Evolutionary conservation across 2,329 filamentous ascomycete species (phyloP).

Genomic region (Xylaria sp.): DNA sequence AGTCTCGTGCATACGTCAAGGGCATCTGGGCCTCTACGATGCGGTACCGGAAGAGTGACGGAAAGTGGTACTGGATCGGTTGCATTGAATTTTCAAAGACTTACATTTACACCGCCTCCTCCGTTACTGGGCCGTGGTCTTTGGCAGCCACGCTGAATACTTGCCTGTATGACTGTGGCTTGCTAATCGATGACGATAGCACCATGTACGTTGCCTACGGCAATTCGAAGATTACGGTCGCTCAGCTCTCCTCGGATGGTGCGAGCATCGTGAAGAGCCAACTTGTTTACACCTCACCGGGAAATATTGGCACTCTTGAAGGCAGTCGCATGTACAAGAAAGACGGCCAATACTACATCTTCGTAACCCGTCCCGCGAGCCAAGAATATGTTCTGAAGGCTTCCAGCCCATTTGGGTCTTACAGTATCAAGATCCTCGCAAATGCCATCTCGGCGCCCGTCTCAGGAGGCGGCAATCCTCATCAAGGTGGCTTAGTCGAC

Average conservation of each 20-base stretch:
- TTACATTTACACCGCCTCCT: constrained; percentile 57
- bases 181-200: constrained; percentile 63
- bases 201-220: constrained; percentile 64
- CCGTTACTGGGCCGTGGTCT: constrained; percentile 51
- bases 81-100: constrained; percentile 58
- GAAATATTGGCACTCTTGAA: constrained; percentile 30
- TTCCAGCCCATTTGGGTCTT: constrained; percentile 58
- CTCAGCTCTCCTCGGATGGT: constrained; percentile 56
- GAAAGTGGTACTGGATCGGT: constrained; percentile 51
- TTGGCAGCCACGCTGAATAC: constrained; percentile 41
- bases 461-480: constrained; percentile 50
- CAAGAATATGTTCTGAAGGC: constrained; percentile 57
- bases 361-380: constrained; percentile 53
- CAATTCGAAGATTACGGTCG: constrained; percentile 53
- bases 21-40: constrained; percentile 36
- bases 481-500: constrained; percentile 63
- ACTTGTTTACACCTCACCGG: constrained; percentile 42
- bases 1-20: constrained; percentile 30
- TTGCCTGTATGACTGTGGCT: constrained; percentile 63
- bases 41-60: constrained; percentile 31
- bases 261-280: constrained; percentile 42
- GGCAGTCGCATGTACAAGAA: constrained; percentile 59
- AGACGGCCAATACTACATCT: constrained; percentile 61
- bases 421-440: constrained; percentile 52
- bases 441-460: constrained; percentile 51